These are phyloP conservation scores for Zoysia matrella DNA, from an alignment of 202 grass and related monocot species.

Conservation along the genomic window DNA sequence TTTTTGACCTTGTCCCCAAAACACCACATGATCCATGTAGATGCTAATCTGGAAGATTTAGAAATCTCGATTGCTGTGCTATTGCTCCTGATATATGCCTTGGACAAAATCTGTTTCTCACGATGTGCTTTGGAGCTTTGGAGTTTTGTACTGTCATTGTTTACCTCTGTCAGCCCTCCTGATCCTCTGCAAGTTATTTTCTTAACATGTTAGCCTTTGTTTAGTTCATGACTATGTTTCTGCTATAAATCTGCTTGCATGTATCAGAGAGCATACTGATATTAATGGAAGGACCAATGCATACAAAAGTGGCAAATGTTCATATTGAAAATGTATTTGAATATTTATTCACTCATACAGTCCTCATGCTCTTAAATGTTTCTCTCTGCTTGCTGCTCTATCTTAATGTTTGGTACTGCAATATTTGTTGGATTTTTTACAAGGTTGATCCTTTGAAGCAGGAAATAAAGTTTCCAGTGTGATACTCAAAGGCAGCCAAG, in stretches of 20 bases:
- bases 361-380: slow-evolving; percentile 8
- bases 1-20: not conserved
- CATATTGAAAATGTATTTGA: not conserved
- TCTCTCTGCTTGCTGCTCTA: not conserved
- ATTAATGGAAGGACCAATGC: not conserved
- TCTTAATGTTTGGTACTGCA: not conserved
- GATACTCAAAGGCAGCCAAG: not conserved
- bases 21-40: not conserved
- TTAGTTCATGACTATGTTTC: not conserved
- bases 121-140: not conserved
- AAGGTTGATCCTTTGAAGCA: not conserved
- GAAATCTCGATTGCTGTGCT: not conserved
- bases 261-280: not conserved
- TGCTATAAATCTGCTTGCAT: not conserved
- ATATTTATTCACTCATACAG: not conserved
- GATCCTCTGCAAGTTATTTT: not conserved
- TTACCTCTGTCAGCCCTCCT: not conserved
- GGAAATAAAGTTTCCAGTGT: not conserved
- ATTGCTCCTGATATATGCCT: not conserved
- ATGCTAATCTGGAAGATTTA: not conserved
- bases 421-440: not conserved
- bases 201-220: not conserved
- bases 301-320: not conserved
- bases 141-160: too few relatives aligned
- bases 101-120: not conserved